These are phyloP conservation scores for Hortaea werneckii DNA, from an alignment of 2,329 filamentous ascomycete species.

Conservation along the genomic window DNA sequence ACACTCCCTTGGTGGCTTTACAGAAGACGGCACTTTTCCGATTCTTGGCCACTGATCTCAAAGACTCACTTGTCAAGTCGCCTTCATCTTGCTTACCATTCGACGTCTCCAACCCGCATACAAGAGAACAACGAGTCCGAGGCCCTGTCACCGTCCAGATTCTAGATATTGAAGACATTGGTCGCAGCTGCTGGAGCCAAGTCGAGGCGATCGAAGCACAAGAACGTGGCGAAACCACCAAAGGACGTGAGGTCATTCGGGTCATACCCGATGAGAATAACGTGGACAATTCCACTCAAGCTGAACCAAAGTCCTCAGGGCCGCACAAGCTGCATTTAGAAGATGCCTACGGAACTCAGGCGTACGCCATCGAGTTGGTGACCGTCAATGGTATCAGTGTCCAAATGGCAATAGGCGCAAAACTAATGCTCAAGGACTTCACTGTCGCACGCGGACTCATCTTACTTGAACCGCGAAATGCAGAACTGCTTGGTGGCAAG, in stretches of 20 bases:
- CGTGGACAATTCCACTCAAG: conserved; percentile 16
- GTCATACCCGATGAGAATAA: conserved; percentile 47
- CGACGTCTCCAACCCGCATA: conserved; percentile 43
- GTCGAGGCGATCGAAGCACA: conserved; percentile 69
- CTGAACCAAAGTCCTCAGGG: conserved; percentile 30
- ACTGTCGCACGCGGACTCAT: conserved; percentile 65
- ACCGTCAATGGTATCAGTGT: conserved; percentile 56
- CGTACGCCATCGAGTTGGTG: conserved; percentile 63
- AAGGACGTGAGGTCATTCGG: conserved; percentile 73
- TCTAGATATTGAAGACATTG: conserved; percentile 75
- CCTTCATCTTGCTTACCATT: conserved; percentile 45
- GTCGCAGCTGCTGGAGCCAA: conserved; percentile 72
- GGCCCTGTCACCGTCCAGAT: conserved; percentile 68
- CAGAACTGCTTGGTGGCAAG: conserved; percentile 74
- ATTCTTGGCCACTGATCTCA: conserved; percentile 68
- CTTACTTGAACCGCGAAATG: conserved; percentile 61
- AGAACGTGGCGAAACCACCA: conserved; percentile 61
- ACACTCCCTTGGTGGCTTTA: conserved; percentile 57
- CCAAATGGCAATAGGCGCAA: conserved; percentile 65
- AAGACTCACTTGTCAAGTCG: conserved; percentile 40
- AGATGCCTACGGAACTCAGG: conserved; percentile 59
- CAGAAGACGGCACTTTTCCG: conserved; percentile 72
- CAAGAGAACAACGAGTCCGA: conserved; percentile 47
- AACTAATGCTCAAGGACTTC: conserved; percentile 60
- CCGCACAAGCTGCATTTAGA: conserved; percentile 77